These are phyloP conservation scores for Fraxinus latifolia DNA, from an alignment of 305 asterid genomes.

Conservation along the genomic window DNA sequence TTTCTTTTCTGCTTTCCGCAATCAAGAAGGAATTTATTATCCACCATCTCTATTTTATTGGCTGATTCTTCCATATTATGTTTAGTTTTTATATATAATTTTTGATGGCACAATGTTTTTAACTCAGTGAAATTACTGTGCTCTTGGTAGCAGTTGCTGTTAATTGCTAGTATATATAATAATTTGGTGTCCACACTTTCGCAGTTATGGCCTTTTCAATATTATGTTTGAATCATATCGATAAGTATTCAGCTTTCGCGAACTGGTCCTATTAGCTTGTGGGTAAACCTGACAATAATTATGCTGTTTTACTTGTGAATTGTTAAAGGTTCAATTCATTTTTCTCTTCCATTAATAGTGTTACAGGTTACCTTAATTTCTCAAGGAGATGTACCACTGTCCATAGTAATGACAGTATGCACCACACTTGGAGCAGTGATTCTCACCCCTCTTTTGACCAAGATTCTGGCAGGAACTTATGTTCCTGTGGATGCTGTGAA, in stretches of 20 bases:
- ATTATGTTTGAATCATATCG: neutral
- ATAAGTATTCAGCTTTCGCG: neutral
- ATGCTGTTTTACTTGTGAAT: neutral
- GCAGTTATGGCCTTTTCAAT: neutral
- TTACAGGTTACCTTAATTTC: constrained; percentile 87
- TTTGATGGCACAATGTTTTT: neutral
- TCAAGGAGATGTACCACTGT: constrained; percentile 79
- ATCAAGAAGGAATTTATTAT: neutral
- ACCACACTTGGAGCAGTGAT: constrained; percentile 80
- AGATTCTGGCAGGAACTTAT: constrained; percentile 76
- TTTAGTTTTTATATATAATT: neutral
- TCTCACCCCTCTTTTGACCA: constrained; percentile 73
- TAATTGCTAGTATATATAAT: neutral
- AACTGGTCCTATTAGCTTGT: neutral
- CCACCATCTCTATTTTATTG: neutral
- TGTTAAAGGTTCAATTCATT: constrained; percentile 21
- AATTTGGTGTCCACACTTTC: neutral
- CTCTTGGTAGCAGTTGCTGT: neutral
- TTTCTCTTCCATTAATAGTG: constrained; percentile 37
- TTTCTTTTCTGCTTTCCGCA: neutral
- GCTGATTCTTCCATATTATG: neutral
- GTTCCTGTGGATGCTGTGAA: constrained; percentile 67
- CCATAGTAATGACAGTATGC: constrained; percentile 87
- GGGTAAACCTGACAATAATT: neutral
- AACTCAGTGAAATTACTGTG: neutral